Percentiles rank a stretch among this genome's conserved stretches.
These are phyloP conservation scores for Chlorella sorokiniana DNA, from an alignment of 139 green algal species.

Conservation along the genomic window DNA sequence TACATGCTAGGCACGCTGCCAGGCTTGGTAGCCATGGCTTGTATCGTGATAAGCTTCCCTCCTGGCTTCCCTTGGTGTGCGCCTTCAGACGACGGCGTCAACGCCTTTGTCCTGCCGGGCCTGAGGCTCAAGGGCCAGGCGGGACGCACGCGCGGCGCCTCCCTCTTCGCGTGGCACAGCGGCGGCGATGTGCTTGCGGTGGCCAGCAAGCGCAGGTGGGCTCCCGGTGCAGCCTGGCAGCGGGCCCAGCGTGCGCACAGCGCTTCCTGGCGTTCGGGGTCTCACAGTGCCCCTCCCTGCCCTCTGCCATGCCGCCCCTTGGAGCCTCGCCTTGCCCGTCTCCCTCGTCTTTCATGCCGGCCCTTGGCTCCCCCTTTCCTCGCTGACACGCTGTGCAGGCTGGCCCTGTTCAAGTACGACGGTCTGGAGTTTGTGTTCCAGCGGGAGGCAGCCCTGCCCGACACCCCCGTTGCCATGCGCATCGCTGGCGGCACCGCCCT, in stretches of 20 bases:
- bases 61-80: background rate
- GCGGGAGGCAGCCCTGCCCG: slow-evolving; percentile 55
- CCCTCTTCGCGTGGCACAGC: slow-evolving; percentile 57
- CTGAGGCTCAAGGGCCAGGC: slow-evolving; percentile 40
- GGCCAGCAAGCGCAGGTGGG: slow-evolving; percentile 41
- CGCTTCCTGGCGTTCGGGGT: too few species aligned
- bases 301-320: too few species aligned
- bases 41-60: too few species aligned
- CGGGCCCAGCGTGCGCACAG: background rate
- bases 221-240: background rate
- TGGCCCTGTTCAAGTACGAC: slow-evolving; percentile 50
- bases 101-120: slow-evolving; percentile 39
- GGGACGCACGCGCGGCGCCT: slow-evolving; percentile 34
- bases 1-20: background rate
- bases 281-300: too few species aligned
- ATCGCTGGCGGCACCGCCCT: slow-evolving; percentile 47
- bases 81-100: slow-evolving; percentile 32
- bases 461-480: slow-evolving; percentile 32
- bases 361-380: too few species aligned
- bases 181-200: slow-evolving; percentile 39
- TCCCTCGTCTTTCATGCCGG: too few species aligned
- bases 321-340: too few species aligned
- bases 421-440: slow-evolving; percentile 56
- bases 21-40: too few species aligned
- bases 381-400: background rate